Percentiles rank a stretch among this genome's conserved stretches.
phyloP scores from a whole-genome alignment of 345 rosid species.

The Salix purpurea region DNA sequence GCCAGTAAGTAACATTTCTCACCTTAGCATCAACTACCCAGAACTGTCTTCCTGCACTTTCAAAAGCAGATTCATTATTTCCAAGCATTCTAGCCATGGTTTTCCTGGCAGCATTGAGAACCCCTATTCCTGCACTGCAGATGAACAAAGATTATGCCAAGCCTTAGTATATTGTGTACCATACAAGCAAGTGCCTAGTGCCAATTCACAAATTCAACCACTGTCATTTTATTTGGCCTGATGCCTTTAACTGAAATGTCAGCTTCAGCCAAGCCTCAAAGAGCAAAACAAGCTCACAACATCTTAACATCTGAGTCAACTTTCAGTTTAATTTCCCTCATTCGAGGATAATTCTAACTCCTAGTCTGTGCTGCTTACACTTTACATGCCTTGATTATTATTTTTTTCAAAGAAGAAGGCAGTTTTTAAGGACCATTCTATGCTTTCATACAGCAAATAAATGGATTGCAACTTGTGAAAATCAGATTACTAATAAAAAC shows the following conservation, averaged over 20 bases:
- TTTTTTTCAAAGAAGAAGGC: not conserved
- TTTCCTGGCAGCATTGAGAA: slow-evolving; percentile 91
- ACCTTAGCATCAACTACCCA: slow-evolving; percentile 99
- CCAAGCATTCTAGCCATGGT: slow-evolving; percentile 99
- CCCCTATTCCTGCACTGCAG: slow-evolving; percentile 96
- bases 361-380: not conserved
- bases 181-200: not conserved
- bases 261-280: not conserved
- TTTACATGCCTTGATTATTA: not conserved
- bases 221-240: not conserved
- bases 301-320: not conserved
- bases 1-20: slow-evolving; percentile 4
- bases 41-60: slow-evolving; percentile 86
- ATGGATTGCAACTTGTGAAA: not conserved
- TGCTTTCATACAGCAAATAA: not conserved
- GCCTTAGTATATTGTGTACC: not conserved
- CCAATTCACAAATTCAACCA: not conserved
- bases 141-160: slow-evolving; percentile 19
- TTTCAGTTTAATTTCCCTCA: not conserved
- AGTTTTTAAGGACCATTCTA: not conserved
- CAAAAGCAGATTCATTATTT: slow-evolving; percentile 76
- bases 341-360: not conserved
- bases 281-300: slow-evolving; percentile 3
- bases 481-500: not conserved
- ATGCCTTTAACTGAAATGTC: not conserved